A percentile compares a stretch with the other conserved stretches of the same genome.
These are phyloP conservation scores for Trichoderma atrobrunneum DNA, from an alignment of 2,329 filamentous ascomycete species.

Conservation along the genomic window DNA sequence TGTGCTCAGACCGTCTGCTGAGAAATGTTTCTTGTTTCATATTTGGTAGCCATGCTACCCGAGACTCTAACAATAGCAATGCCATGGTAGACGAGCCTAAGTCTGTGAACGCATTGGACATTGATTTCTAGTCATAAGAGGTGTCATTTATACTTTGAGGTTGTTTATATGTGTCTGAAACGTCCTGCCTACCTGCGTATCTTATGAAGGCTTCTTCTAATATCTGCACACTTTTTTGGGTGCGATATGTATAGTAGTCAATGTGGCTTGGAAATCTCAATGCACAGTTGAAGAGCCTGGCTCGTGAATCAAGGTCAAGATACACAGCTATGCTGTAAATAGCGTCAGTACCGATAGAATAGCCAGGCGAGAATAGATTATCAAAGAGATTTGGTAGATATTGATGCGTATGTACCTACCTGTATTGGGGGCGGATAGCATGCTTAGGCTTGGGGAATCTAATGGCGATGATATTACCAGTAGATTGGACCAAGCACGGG, in stretches of 20 bases:
- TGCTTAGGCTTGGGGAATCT: too few species aligned
- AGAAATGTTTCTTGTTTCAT: neutral
- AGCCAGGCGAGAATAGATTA: neutral
- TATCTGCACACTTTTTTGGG: neutral
- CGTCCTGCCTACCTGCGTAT: neutral
- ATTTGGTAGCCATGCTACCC: neutral
- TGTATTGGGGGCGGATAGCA: too few species aligned
- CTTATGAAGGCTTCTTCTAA: neutral
- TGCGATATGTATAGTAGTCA: neutral
- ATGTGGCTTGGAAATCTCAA: neutral
- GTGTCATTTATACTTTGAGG: neutral
- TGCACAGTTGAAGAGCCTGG: neutral
- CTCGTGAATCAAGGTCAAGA: neutral
- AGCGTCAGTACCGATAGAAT: neutral
- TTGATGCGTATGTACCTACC: neutral
- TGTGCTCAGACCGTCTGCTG: constrained; percentile 1
- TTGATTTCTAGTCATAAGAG: neutral
- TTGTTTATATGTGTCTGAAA: neutral
- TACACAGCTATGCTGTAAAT: neutral
- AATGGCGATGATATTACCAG: too few species aligned
- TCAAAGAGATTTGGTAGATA: neutral
- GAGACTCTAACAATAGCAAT: neutral
- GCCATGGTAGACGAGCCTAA: neutral
- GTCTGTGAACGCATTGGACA: neutral
- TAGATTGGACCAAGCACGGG: too few species aligned